Evolutionary conservation across 495 filamentous ascomycete genomes (phyloP).

Genomic region (Aspergillus bertholletiae): DNA sequence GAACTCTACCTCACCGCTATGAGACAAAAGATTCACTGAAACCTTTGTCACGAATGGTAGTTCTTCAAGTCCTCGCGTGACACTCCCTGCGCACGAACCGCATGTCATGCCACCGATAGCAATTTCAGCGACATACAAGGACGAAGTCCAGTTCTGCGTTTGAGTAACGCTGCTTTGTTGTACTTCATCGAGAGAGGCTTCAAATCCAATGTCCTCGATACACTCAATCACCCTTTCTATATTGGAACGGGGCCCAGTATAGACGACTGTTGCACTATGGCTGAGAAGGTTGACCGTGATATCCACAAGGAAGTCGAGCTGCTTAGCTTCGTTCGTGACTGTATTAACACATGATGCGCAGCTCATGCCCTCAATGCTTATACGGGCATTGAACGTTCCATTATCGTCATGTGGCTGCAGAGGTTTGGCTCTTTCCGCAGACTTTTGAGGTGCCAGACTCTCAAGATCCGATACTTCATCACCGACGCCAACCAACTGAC

Average conservation of each 20-base stretch:
- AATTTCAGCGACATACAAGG: slow-evolving; percentile 52
- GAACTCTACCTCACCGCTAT: slow-evolving; percentile 68
- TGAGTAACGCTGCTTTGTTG: slow-evolving; percentile 24
- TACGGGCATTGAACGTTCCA: slow-evolving; percentile 36
- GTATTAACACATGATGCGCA: slow-evolving; percentile 58
- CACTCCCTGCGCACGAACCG: slow-evolving; percentile 62
- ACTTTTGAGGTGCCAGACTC: neutral
- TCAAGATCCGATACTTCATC: neutral
- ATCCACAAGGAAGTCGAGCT: slow-evolving; percentile 49
- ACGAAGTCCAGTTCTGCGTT: neutral
- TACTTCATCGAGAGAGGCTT: slow-evolving; percentile 46
- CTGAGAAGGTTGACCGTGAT: slow-evolving; percentile 57
- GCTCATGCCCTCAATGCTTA: slow-evolving; percentile 63
- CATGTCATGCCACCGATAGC: slow-evolving; percentile 86
- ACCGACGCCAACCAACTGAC: neutral
- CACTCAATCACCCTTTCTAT: slow-evolving; percentile 40
- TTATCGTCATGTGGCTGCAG: neutral
- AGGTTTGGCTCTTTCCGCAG: neutral
- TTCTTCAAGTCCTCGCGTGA: slow-evolving; percentile 62
- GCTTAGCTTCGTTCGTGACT: slow-evolving; percentile 48
- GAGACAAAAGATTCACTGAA: slow-evolving; percentile 66
- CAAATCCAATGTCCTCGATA: slow-evolving; percentile 56
- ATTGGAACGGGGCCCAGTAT: slow-evolving; percentile 38
- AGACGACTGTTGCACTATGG: slow-evolving; percentile 51
- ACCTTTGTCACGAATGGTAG: slow-evolving; percentile 60